Percentiles rank a stretch among this genome's conserved stretches.
Evolutionary conservation across 495 filamentous ascomycete species (phyloP).

Genomic region (Xylaria intraflava): DNA sequence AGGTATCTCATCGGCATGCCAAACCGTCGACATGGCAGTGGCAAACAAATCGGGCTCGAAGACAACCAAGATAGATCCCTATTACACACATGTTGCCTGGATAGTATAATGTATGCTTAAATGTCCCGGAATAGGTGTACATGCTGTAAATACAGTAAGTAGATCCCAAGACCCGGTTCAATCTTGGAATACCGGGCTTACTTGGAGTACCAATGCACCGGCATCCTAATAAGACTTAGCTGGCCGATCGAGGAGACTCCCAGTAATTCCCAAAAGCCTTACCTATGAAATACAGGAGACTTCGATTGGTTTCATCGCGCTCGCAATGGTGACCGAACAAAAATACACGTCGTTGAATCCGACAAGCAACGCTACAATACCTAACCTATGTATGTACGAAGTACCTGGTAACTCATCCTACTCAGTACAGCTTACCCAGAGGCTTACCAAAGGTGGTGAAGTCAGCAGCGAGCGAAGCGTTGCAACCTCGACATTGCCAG

Average conservation of each 20-base stretch:
- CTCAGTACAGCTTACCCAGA: neutral
- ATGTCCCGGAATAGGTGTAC: too few species aligned
- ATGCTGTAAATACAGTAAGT: too few species aligned
- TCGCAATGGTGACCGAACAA: neutral
- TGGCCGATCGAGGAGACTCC: constrained; percentile 2
- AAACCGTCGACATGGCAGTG: neutral
- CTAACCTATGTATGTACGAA: neutral
- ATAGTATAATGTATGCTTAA: too few species aligned
- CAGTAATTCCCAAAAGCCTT: too few species aligned
- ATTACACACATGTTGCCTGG: too few species aligned
- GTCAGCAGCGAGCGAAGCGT: neutral
- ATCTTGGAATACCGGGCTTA: constrained; percentile 2
- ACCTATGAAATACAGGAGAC: too few species aligned
- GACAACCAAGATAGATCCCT: constrained; percentile 7
- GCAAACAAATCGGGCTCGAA: constrained; percentile 6
- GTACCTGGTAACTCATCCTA: neutral
- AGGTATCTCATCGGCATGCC: neutral
- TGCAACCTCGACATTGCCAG: neutral
- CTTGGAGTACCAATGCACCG: neutral
- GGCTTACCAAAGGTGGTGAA: neutral
- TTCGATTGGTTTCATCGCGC: constrained; percentile 4
- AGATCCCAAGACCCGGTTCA: constrained; percentile 3
- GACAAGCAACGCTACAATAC: neutral
- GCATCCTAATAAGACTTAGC: constrained; percentile 3
- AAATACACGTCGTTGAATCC: neutral